Conservation (phyloP, 176 grass and related monocot genomes). For the Ananas comosus region DNA sequence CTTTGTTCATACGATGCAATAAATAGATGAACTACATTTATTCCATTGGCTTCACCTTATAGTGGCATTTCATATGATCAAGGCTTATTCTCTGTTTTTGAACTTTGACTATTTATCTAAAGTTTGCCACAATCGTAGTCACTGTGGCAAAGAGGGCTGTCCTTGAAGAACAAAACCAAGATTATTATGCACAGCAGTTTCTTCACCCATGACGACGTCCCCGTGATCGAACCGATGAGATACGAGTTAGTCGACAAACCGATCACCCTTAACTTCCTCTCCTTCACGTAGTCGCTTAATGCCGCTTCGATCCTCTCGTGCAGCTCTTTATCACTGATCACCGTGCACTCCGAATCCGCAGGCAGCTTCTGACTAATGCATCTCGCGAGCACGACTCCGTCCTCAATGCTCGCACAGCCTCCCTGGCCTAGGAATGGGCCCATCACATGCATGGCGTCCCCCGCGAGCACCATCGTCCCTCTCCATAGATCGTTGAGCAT, state of each 20-base stretch:
- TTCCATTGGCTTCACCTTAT: too few species aligned
- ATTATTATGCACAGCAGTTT: conserved; percentile 14
- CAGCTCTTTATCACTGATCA: neutral
- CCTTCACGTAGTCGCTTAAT: conserved; percentile 19
- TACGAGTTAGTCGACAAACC: conserved; percentile 17
- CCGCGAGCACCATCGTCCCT: conserved; percentile 34
- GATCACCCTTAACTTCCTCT: conserved; percentile 29
- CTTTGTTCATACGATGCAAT: too few species aligned
- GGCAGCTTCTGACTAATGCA: neutral
- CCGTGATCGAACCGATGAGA: neutral
- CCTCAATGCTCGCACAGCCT: conserved; percentile 28
- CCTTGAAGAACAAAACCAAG: conserved; percentile 22
- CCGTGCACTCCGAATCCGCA: too few species aligned
- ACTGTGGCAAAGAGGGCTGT: conserved; percentile 9
- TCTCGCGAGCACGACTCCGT: conserved; percentile 35
- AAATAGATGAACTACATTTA: too few species aligned
- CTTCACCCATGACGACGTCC: conserved; percentile 14
- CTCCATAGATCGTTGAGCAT: conserved; percentile 8
- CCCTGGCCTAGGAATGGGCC: conserved; percentile 48
- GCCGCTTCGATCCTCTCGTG: conserved; percentile 14
- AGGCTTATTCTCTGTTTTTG: too few species aligned
- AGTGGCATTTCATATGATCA: too few species aligned
- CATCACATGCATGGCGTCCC: conserved; percentile 60
- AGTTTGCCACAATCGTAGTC: conserved; percentile 35
- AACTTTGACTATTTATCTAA: neutral